Percentiles rank a stretch among this genome's conserved stretches.
phyloP scores from a whole-genome alignment of 768 basidiomycete genomes.

The Suillus paluster region DNA sequence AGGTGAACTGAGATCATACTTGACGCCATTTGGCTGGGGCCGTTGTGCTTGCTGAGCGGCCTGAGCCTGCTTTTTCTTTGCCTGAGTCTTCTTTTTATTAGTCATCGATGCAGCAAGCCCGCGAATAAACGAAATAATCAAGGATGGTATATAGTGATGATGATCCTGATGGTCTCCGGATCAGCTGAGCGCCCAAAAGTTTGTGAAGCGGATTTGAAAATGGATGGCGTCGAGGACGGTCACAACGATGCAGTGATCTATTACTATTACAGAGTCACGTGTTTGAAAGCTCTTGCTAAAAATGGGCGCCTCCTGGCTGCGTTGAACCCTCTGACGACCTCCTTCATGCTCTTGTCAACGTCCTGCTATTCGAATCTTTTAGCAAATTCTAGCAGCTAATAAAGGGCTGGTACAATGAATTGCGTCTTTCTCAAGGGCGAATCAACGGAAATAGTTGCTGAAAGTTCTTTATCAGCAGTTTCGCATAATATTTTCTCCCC shows the following conservation, averaged over 20 bases:
- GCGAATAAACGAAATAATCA: neutral
- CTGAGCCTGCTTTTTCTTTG: conserved; percentile 33
- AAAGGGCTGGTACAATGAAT: too few species aligned
- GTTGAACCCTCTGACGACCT: neutral
- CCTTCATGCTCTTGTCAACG: too few species aligned
- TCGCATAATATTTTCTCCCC: neutral
- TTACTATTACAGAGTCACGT: neutral
- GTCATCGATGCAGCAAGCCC: conserved; percentile 26
- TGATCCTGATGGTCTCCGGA: neutral
- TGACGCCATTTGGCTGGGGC: conserved; percentile 20
- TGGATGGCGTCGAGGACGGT: neutral
- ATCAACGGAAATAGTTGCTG: neutral
- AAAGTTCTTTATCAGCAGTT: too few species aligned
- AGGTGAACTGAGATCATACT: conserved; percentile 20
- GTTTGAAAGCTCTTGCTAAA: neutral
- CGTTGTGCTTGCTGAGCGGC: neutral
- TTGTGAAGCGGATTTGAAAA: neutral
- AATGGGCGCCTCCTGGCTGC: conserved; percentile 8
- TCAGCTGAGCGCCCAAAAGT: neutral
- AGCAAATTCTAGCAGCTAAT: too few species aligned
- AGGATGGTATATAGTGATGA: neutral
- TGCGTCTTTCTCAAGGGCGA: neutral
- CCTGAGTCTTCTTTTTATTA: conserved; percentile 36
- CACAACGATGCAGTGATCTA: neutral
- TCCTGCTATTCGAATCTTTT: too few species aligned